These are phyloP conservation scores for Trichoderma sp. DNA, from an alignment of 2,329 filamentous ascomycete species.

Conservation along the genomic window DNA sequence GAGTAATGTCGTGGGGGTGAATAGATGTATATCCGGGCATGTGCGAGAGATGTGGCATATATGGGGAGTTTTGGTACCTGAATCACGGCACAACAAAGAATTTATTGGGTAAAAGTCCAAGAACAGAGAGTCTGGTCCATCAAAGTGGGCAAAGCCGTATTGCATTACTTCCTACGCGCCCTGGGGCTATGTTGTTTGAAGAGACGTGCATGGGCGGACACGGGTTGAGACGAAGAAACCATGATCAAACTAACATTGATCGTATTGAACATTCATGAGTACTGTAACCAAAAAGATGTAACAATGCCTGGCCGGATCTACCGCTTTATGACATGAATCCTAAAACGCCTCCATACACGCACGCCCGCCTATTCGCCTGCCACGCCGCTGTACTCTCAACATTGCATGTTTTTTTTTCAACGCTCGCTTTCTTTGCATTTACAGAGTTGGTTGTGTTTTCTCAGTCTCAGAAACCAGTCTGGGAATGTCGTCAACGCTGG, in stretches of 20 bases:
- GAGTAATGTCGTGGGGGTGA: background rate
- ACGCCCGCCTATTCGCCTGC: background rate
- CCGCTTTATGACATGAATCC: conserved; percentile 17
- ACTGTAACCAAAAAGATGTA: background rate
- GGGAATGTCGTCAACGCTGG: conserved; percentile 79
- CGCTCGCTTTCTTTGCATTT: background rate
- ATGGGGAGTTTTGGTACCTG: background rate
- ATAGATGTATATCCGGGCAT: background rate
- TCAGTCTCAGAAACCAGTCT: conserved; percentile 53
- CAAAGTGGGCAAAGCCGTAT: background rate
- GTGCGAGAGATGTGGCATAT: background rate
- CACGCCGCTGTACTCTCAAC: background rate
- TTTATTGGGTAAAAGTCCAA: background rate
- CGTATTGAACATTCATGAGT: background rate
- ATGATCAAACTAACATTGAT: background rate
- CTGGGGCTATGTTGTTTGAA: fast-evolving
- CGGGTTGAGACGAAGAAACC: background rate
- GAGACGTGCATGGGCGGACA: fast-evolving
- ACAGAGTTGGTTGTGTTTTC: background rate
- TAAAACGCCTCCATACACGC: conserved; percentile 3
- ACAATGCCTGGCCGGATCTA: conserved; percentile 4
- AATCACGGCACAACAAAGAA: background rate
- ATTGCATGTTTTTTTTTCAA: background rate
- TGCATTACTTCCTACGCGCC: background rate
- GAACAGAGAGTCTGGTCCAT: background rate